Percentiles rank a stretch among this genome's conserved stretches.
Conservation (phyloP, 2,329 filamentous ascomycete species). For the Botrytis sinoallii region DNA sequence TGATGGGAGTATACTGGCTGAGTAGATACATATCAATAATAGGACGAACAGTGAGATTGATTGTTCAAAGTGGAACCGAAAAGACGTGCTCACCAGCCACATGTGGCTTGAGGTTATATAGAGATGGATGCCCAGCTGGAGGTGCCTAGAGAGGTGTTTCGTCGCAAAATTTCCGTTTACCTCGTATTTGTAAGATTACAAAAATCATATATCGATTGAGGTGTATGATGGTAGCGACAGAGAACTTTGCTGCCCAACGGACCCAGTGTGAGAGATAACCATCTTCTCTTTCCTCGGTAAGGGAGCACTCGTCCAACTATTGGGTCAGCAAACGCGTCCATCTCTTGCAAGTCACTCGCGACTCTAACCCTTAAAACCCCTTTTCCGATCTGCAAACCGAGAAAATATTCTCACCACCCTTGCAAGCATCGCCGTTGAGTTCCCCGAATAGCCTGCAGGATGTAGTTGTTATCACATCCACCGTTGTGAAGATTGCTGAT, state of each 20-base stretch:
- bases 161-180: not conserved
- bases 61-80: not conserved
- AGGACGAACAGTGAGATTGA: not conserved
- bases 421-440: not conserved
- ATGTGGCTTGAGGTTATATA: not conserved
- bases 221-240: not conserved
- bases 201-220: not conserved
- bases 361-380: not conserved
- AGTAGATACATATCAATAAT: not conserved
- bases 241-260: not conserved
- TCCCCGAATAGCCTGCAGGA: not conserved
- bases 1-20: not conserved
- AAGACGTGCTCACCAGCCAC: constrained; percentile 12
- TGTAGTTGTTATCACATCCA: not conserved
- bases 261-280: not conserved
- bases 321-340: not conserved
- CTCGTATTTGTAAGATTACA: not conserved
- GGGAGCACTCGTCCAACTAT: not conserved
- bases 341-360: not conserved
- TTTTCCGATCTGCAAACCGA: not conserved
- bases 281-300: not conserved
- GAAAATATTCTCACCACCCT: not conserved
- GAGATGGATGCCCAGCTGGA: no score
- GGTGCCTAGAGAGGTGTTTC: no score
- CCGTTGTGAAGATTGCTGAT: not conserved